Evolutionary conservation across 208 protist species (phyloP), one percentile per base, ranked within the genome.

Genomic region (Hexamita inflata): DNA sequence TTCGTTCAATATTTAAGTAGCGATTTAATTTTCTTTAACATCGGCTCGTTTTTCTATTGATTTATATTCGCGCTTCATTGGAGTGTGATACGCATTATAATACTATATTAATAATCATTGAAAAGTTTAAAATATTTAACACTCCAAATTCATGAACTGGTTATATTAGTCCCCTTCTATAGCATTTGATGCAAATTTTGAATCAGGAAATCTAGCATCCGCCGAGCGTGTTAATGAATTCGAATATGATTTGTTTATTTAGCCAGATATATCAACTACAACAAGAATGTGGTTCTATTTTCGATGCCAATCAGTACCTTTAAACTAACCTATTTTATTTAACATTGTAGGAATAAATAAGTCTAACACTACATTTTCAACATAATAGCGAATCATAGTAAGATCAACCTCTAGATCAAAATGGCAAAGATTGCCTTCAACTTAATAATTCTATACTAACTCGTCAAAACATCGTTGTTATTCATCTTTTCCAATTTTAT

Each of bases 221-320:
- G 38, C 64, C 2, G 64, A 70, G n/a, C 9, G 64, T 11, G 28
- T 70, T 24, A 34, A 13, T 19, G 64, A 70, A 32, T 42, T 38
- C 9, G 64, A 70, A 45, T 70, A 70, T 38, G 38, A 70, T 38
- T 9, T 70, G 9, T 70, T 70, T 49, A 70, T 70, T 34, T 42
- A 49, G 64, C 64, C 64, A 45, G 64, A 70, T 38, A 4, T 45
- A 11, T 42, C 2, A n/a, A 35, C 38, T n/a, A 45, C 26, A 11
- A 38, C 38, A 38, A n/a, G 64, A 11, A 45, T 70, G 24, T 70
- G 64, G 64, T 70, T 70, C n/a, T 70, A 70, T 38, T 70, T 70
- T 49, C 2, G 64, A 49, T n/a, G 26, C 9, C 9, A 7, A 24
- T 15, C 11, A 9, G 38, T 70, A 24, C 26, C 64, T 24, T 19